Conservation (phyloP, 768 basidiomycete species). For the Sistotremastrum niveocremeum region DNA sequence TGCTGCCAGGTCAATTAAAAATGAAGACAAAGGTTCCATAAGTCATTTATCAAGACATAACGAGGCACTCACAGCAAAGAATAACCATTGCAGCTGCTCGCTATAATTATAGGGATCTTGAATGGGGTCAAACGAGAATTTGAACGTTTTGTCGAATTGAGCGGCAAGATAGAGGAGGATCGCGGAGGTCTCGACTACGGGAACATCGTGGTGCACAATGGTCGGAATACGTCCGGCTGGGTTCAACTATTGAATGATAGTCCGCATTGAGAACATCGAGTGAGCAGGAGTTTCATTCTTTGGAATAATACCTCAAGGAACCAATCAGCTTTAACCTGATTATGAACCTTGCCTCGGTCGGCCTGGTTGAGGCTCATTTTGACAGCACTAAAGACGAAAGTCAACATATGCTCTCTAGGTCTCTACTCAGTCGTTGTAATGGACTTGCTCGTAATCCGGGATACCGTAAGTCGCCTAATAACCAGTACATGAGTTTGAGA, state of each 20-base stretch:
- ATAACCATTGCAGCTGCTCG: constrained; percentile 23
- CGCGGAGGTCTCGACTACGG: constrained; percentile 17
- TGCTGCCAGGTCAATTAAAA: constrained; percentile 1
- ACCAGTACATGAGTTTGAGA: no score
- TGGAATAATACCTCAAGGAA: no score
- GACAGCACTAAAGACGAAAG: constrained; percentile 6
- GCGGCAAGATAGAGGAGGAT: constrained; percentile 24
- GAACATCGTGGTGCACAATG: constrained; percentile 22
- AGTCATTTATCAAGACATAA: constrained; percentile 1
- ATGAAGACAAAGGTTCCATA: no score
- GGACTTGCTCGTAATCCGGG: no score
- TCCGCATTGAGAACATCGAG: no score
- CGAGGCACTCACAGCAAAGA: constrained; percentile 11
- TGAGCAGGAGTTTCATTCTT: no score
- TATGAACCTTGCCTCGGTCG: constrained; percentile 3
- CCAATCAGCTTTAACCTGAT: not conserved
- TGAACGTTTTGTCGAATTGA: constrained; percentile 23
- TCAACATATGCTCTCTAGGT: no score
- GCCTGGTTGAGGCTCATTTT: constrained; percentile 12
- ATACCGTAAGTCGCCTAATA: no score
- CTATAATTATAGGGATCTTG: constrained; percentile 13
- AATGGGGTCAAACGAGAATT: constrained; percentile 18
- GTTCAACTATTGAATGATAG: constrained; percentile 65
- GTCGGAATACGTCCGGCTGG: constrained; percentile 60
- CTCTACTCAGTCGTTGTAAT: constrained; percentile 9